Evolutionary conservation across 2,329 filamentous ascomycete species (phyloP).

Genomic region (Pseudocercospora eumusae): DNA sequence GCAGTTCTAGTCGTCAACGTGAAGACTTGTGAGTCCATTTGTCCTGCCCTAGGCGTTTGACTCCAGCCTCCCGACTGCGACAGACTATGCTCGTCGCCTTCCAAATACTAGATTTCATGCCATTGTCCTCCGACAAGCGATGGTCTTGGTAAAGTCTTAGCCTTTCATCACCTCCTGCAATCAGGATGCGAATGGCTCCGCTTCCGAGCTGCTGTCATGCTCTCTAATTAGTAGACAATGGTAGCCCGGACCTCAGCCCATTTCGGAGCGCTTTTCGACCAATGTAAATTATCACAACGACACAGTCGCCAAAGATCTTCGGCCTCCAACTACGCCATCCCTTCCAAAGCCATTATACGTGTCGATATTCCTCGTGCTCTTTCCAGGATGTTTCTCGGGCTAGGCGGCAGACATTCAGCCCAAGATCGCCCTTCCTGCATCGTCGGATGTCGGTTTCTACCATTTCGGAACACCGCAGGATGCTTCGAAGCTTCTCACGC

Average conservation of each 20-base stretch:
- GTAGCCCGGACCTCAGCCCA: background rate
- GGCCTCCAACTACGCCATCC: background rate
- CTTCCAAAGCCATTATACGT: background rate
- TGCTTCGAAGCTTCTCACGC: background rate
- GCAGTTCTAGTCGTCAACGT: too few species aligned
- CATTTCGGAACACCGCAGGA: background rate
- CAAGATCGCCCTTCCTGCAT: background rate
- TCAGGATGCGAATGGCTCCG: too few species aligned
- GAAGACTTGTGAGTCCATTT: too few species aligned
- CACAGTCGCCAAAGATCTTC: background rate
- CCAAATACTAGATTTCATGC: background rate
- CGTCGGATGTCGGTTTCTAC: background rate
- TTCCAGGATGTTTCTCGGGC: background rate
- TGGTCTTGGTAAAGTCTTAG: background rate
- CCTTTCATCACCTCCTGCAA: background rate
- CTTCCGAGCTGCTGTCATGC: background rate
- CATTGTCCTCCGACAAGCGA: background rate
- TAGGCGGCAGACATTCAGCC: background rate
- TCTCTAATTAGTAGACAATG: too few species aligned
- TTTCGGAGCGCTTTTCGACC: background rate
- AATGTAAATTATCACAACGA: background rate
- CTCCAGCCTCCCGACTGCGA: too few species aligned
- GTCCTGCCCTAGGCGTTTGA: too few species aligned
- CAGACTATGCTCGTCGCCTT: background rate
- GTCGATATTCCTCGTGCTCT: background rate